Evolutionary conservation across 2,329 filamentous ascomycete species (phyloP), one percentile per base, ranked within the genome.

Genomic region (Apiospora kogelbergensis): DNA sequence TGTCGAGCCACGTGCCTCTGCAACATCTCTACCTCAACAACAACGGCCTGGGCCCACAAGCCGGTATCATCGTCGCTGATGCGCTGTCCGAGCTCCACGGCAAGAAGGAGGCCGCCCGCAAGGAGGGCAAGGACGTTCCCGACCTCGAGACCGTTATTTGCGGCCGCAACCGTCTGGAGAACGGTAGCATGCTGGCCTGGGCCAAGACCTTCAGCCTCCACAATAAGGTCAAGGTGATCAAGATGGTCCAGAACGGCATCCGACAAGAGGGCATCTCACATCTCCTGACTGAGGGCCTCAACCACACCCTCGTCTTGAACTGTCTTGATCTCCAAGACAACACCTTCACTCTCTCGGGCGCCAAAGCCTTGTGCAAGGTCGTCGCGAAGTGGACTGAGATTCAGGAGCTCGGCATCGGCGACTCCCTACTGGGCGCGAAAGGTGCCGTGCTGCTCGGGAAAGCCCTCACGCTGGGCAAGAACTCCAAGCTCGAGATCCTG

Each of bases 171-270:
- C 88, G 96, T 73, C 87, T 99, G 65, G 96, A 99, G 84, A 97
- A 95, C 76, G 96, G 95, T 74, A 96, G 92, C 78, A 99, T 99
- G 96, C 89, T 89, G 17, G 95, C 95, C 0, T 99, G 96, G 96
- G 94, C 95, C 53, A 92, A 91, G 79, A 88, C 94, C 0, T 98
- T 93, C 80, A 89, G 90, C 76, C 90, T 95, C 69, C 94, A 98
- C 79, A 90, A 88, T 73, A 91, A 92, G 69, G 88, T 99, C 72
- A 92, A 91, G 81, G 90, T 90, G 70, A 89, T 99, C 74, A 97
- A 95, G 86, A 98, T 99, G 96, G 94, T 97, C 33, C 96, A 98
- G 82, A 98, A 99, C 80, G 96, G 96, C 67, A 99, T 99, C 74
- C 89, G 96, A 57, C 93, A 95, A 78, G 94, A 98, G 80, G 96